Evolutionary conservation across 495 filamentous ascomycete genomes (phyloP).

Genomic region (Aspergillus heteromorphus): DNA sequence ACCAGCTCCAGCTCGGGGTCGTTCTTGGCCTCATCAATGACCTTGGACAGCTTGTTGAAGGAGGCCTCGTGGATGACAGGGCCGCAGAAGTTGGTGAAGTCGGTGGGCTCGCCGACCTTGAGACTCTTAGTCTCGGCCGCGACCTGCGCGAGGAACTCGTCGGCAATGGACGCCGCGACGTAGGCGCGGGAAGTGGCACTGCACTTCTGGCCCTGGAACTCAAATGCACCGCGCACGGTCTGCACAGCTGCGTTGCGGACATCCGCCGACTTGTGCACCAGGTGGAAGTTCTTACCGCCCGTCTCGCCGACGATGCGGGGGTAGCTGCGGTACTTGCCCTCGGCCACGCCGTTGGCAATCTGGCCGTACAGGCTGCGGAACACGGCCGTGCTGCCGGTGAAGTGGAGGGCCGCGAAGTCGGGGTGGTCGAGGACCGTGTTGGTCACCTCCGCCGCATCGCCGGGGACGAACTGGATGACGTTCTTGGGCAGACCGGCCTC

Average conservation of each 20-base stretch:
- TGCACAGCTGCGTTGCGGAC: constrained; percentile 69
- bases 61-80: constrained; percentile 52
- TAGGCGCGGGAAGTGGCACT: constrained; percentile 75
- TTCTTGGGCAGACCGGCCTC: constrained; percentile 74
- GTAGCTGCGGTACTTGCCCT: constrained; percentile 68
- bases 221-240: constrained; percentile 77
- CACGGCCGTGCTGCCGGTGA: constrained; percentile 77
- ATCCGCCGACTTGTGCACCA: constrained; percentile 70
- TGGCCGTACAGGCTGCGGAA: constrained; percentile 74
- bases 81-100: constrained; percentile 58
- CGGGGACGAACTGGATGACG: constrained; percentile 82
- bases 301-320: constrained; percentile 83
- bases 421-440: constrained; percentile 61
- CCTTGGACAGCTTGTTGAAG: constrained; percentile 47
- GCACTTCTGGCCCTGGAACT: constrained; percentile 87
- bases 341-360: constrained; percentile 66
- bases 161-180: constrained; percentile 64
- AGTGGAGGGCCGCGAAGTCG: constrained; percentile 74
- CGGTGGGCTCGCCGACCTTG: constrained; percentile 61
- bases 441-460: constrained; percentile 73
- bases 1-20: constrained; percentile 58
- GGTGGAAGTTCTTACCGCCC: constrained; percentile 85
- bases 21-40: constrained; percentile 59
- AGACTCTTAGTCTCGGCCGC: constrained; percentile 61
- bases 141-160: constrained; percentile 57